Evolutionary conservation across 768 basidiomycete genomes (phyloP).

Genomic region (Polyporus arcularius): DNA sequence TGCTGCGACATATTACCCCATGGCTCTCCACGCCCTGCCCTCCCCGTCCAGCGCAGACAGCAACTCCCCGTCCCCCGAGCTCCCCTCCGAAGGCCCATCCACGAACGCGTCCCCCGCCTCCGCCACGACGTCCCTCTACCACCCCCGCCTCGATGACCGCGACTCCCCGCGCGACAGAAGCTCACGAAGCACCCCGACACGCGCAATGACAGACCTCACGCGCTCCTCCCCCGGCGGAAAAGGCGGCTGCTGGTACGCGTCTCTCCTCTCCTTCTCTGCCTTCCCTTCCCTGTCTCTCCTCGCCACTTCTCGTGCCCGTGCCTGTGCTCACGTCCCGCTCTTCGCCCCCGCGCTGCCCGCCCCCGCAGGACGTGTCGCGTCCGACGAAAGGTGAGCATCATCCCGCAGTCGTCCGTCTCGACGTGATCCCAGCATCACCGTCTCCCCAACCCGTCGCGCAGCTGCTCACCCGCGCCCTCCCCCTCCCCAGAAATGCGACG

Average conservation of each 20-base stretch:
- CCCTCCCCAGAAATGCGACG: conserved; percentile 79
- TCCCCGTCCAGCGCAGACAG: conserved; percentile 22
- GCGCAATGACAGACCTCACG: conserved; percentile 32
- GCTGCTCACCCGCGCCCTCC: conserved; percentile 5
- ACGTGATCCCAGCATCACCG: conserved; percentile 9
- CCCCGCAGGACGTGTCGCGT: conserved; percentile 75
- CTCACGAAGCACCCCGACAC: conserved; percentile 51
- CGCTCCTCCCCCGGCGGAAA: conserved; percentile 54
- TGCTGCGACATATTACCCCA: conserved; percentile 5
- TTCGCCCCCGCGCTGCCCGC: conserved; percentile 2
- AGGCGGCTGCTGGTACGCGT: conserved; percentile 78
- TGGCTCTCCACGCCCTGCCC: conserved; percentile 18
- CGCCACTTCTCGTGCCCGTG: conserved; percentile 1
- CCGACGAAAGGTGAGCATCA: conserved; percentile 67
- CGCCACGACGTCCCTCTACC: conserved; percentile 18
- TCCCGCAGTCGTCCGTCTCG: conserved; percentile 19
- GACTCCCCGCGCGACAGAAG: conserved; percentile 20
- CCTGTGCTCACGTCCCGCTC: not conserved
- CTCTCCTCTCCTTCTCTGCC: not conserved
- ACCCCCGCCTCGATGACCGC: conserved; percentile 20
- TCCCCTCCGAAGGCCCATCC: conserved; percentile 20
- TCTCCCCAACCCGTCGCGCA: not conserved
- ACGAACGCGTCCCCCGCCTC: conserved; percentile 23
- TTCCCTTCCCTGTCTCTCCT: conserved; percentile 2
- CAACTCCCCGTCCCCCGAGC: conserved; percentile 24